These are phyloP conservation scores for Zygotorulaspora sp. DNA, from an alignment of 805 yeast species.

Conservation along the genomic window DNA sequence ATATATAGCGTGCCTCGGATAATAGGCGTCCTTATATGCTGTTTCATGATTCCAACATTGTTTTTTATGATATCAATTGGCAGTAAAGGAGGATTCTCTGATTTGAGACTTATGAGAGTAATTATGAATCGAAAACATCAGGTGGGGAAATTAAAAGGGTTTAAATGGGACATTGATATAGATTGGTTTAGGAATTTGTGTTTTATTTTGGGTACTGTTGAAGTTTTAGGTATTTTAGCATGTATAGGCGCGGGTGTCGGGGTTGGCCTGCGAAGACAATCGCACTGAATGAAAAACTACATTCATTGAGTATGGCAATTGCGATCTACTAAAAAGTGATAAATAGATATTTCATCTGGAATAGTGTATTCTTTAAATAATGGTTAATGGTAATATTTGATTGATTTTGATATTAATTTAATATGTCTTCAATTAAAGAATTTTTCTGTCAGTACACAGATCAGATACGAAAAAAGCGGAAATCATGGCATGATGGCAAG, in stretches of 20 bases:
- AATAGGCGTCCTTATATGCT: constrained; percentile 14
- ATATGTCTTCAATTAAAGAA: constrained; percentile 11
- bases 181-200: constrained; percentile 31
- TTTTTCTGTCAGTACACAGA: constrained; percentile 33
- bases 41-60: constrained; percentile 28
- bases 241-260: constrained; percentile 46
- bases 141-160: constrained; percentile 27
- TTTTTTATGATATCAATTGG: constrained; percentile 31
- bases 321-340: too few relatives aligned
- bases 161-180: constrained; percentile 31
- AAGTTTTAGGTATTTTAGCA: constrained; percentile 33
- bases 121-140: constrained; percentile 26
- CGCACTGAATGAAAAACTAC: not conserved
- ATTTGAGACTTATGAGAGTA: constrained; percentile 27
- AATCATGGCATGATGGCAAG: constrained; percentile 36
- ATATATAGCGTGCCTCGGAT: constrained; percentile 26
- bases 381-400: too few relatives aligned
- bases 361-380: too few relatives aligned
- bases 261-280: constrained; percentile 35
- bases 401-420: too few relatives aligned
- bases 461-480: constrained; percentile 32
- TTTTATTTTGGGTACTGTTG: constrained; percentile 32
- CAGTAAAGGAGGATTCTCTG: constrained; percentile 18
- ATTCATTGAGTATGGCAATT: too few relatives aligned
- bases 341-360: too few relatives aligned